Conservation (phyloP, 345 rosid genomes). For the Durio zibethinus region DNA sequence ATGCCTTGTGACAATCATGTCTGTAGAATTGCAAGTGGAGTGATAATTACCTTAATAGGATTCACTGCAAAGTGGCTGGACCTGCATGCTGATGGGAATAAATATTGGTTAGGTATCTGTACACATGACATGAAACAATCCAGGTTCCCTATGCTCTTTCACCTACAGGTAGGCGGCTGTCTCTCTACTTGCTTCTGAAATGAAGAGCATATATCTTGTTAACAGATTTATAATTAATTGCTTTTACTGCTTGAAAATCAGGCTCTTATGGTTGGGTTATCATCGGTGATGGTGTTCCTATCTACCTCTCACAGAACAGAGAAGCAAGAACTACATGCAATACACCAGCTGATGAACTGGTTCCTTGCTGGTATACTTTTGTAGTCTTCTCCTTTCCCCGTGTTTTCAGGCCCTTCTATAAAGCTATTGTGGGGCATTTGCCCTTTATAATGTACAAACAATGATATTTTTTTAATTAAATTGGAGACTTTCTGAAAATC, state of each 20-base stretch:
- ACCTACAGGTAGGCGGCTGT: slow-evolving; percentile 53
- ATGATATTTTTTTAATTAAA: not conserved
- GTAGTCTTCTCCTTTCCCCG: not conserved
- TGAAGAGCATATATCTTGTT: not conserved
- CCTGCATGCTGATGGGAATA: slow-evolving; percentile 61
- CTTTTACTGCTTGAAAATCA: slow-evolving; percentile 31
- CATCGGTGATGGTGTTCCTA: slow-evolving; percentile 73
- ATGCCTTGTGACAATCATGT: slow-evolving; percentile 15
- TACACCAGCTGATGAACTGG: slow-evolving; percentile 89
- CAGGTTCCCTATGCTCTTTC: slow-evolving; percentile 55
- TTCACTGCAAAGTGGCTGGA: slow-evolving; percentile 73
- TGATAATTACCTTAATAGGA: slow-evolving; percentile 57
- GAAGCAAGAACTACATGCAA: slow-evolving; percentile 70
- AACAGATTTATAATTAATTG: not conserved
- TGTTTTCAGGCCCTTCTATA: not conserved
- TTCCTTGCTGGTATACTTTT: slow-evolving; percentile 58
- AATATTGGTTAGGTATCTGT: slow-evolving; percentile 66
- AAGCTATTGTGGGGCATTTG: not conserved
- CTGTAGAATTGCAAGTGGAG: slow-evolving; percentile 78
- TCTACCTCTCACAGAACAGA: slow-evolving; percentile 83
- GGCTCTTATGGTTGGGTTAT: slow-evolving; percentile 73
- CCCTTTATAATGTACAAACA: not conserved
- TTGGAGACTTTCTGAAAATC: not conserved
- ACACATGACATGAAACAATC: slow-evolving; percentile 40
- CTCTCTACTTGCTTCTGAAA: slow-evolving; percentile 15